Conservation (phyloP, 2,329 filamentous ascomycete species). For the Akanthomyces lecanii region DNA sequence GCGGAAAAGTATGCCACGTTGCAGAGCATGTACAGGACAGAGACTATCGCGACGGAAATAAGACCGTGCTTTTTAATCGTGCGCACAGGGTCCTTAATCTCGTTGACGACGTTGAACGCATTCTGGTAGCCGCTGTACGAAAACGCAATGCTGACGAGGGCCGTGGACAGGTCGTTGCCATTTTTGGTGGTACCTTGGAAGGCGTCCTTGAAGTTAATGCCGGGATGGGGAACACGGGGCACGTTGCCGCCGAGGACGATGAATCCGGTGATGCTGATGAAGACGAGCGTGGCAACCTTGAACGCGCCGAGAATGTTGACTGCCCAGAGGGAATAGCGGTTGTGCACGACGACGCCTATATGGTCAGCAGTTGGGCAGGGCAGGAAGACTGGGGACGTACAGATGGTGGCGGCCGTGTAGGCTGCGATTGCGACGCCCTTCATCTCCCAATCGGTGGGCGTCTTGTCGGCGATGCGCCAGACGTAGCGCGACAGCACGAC, state of each 20-base stretch:
- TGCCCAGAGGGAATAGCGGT: constrained; percentile 52
- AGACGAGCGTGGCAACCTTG: constrained; percentile 60
- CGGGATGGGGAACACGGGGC: constrained; percentile 28
- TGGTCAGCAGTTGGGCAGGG: not conserved
- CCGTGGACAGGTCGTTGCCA: constrained; percentile 38
- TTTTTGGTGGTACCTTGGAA: constrained; percentile 33
- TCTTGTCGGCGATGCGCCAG: constrained; percentile 50
- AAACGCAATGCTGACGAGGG: constrained; percentile 56
- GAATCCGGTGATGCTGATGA: constrained; percentile 57
- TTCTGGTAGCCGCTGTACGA: constrained; percentile 56
- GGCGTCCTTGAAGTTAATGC: constrained; percentile 33
- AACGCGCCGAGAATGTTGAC: constrained; percentile 54
- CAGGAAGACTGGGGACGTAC: constrained; percentile 33
- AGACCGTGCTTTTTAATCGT: constrained; percentile 48
- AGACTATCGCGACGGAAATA: constrained; percentile 47
- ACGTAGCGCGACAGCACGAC: constrained; percentile 62
- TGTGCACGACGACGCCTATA: constrained; percentile 45
- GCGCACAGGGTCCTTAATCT: constrained; percentile 57
- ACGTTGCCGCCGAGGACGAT: constrained; percentile 50
- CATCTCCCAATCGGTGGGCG: constrained; percentile 56
- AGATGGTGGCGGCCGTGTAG: constrained; percentile 55
- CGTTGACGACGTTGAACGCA: constrained; percentile 59
- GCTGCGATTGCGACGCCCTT: constrained; percentile 63
- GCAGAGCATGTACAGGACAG: constrained; percentile 52
- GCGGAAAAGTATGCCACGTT: constrained; percentile 60